phyloP scores from a whole-genome alignment of 805 yeast genomes.

The Kazachstania bromeliacearum region DNA sequence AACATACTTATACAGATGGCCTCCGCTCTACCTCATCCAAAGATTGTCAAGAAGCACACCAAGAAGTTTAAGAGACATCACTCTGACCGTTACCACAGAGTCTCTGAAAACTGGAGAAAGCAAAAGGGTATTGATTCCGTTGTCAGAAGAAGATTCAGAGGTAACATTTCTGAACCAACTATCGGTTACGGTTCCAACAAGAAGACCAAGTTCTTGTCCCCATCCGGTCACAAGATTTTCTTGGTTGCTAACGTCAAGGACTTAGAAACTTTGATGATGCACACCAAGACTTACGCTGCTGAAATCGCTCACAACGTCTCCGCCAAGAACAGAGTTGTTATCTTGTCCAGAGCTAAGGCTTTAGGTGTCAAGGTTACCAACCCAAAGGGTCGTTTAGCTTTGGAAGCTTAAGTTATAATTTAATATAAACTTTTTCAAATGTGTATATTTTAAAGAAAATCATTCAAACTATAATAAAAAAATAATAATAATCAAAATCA shows the following conservation, averaged over 20 bases:
- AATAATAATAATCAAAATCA: no score
- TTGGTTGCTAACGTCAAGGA: constrained; percentile 87
- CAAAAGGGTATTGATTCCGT: constrained; percentile 99
- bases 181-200: constrained; percentile 99
- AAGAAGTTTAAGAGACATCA: constrained; percentile 99
- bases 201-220: constrained; percentile 90
- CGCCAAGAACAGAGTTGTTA: constrained; percentile 95
- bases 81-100: constrained; percentile 99
- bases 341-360: constrained; percentile 94
- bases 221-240: constrained; percentile 97
- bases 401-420: constrained; percentile 92
- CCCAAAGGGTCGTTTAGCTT: constrained; percentile 96
- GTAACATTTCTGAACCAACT: constrained; percentile 97
- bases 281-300: constrained; percentile 98
- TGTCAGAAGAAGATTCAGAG: constrained; percentile 99
- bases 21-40: constrained; percentile 95
- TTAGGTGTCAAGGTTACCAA: constrained; percentile 98
- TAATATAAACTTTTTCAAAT: no score
- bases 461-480: no score
- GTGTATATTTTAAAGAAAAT: no score
- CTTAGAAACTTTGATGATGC: constrained; percentile 90
- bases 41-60: constrained; percentile 98
- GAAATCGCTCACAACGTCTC: constrained; percentile 99
- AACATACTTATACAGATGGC: constrained; percentile 51
- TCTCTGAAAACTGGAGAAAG: constrained; percentile 98